phyloP scores from a whole-genome alignment of 2,329 filamentous ascomycete species.

The Colletotrichum cuscutae region DNA sequence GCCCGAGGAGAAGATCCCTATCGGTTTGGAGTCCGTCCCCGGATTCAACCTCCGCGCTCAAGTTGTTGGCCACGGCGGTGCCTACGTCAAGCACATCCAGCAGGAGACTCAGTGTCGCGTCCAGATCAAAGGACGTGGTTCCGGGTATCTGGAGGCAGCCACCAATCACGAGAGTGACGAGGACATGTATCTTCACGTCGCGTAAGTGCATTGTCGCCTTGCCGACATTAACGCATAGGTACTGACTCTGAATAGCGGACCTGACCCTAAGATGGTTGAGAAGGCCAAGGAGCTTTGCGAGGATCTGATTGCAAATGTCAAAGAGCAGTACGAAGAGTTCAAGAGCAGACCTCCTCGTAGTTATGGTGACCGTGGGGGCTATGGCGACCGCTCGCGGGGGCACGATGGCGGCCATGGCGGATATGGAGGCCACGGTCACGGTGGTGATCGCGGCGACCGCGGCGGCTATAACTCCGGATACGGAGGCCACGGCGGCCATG shows the following conservation, averaged over 20 bases:
- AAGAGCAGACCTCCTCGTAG: constrained; percentile 81
- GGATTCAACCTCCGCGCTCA: constrained; percentile 97
- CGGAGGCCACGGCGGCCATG: constrained; percentile 51
- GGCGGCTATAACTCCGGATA: constrained; percentile 32
- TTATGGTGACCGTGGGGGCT: constrained; percentile 60
- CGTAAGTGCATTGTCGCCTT: constrained; percentile 66
- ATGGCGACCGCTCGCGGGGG: constrained; percentile 54
- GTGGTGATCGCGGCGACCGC: constrained; percentile 49
- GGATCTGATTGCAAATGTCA: constrained; percentile 87
- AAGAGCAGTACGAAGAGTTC: constrained; percentile 89
- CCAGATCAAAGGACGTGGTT: constrained; percentile 97
- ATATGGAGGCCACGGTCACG: constrained; percentile 38
- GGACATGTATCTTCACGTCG: constrained; percentile 95
- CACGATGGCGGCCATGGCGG: constrained; percentile 49
- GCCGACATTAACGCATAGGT: not conserved
- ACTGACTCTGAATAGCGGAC: constrained; percentile 71
- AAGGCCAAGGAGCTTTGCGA: constrained; percentile 89
- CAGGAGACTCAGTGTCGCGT: constrained; percentile 94
- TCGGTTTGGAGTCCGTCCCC: constrained; percentile 88
- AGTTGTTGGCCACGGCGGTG: constrained; percentile 92
- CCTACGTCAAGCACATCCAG: constrained; percentile 98
- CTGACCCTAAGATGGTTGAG: constrained; percentile 86
- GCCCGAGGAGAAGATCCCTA: constrained; percentile 95
- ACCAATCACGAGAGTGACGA: constrained; percentile 95
- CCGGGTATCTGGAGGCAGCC: constrained; percentile 89